Conservation (phyloP, 2,329 filamentous ascomycete species). For the Rhexocercosporidium sp. region DNA sequence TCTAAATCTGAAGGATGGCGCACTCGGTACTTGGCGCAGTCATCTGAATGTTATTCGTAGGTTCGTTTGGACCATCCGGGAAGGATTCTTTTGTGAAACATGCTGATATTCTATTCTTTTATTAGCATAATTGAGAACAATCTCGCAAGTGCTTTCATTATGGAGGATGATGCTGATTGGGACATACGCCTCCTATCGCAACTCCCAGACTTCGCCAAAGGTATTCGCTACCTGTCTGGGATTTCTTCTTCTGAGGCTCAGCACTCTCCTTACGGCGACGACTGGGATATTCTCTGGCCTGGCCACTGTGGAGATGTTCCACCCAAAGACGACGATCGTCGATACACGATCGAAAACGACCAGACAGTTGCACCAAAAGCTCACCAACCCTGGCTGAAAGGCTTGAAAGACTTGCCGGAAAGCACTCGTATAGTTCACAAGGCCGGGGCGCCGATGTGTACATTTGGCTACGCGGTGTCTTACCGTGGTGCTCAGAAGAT, state of each 20-base stretch:
- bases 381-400: conserved; percentile 20
- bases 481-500: conserved; percentile 55
- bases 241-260: conserved; percentile 19
- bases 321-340: conserved; percentile 15
- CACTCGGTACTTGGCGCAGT: conserved; percentile 48
- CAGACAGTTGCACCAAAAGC: conserved; percentile 35
- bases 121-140: conserved; percentile 43
- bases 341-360: conserved; percentile 37
- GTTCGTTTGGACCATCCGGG: conserved; percentile 17
- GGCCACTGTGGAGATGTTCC: conserved; percentile 44
- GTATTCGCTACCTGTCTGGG: conserved; percentile 19
- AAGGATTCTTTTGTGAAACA: not conserved
- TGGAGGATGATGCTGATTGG: conserved; percentile 53
- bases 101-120: not conserved
- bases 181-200: conserved; percentile 45
- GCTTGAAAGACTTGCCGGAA: conserved; percentile 21
- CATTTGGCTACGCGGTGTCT: conserved; percentile 44
- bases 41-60: conserved; percentile 47
- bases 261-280: conserved; percentile 41
- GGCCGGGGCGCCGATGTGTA: conserved; percentile 39
- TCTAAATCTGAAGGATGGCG: conserved; percentile 25
- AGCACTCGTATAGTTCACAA: conserved; percentile 39
- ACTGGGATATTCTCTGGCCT: conserved; percentile 46
- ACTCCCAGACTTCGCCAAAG: conserved; percentile 40
- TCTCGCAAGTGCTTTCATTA: conserved; percentile 46